A percentile compares a stretch with the other conserved stretches of the same genome.
These are phyloP conservation scores for Barnettozyma populi DNA, from an alignment of 805 yeast species.

Conservation along the genomic window DNA sequence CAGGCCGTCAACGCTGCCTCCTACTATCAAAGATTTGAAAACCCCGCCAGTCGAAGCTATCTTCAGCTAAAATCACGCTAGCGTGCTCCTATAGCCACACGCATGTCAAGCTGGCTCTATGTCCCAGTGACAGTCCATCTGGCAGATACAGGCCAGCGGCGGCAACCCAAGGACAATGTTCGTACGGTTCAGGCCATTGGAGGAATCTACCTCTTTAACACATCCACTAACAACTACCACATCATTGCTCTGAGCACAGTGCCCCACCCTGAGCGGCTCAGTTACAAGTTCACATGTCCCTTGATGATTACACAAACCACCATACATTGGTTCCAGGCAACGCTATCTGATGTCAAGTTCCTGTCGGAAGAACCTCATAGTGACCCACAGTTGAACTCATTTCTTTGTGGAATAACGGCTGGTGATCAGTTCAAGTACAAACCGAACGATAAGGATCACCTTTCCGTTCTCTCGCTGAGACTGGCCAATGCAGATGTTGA, in stretches of 20 bases:
- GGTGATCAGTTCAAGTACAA: slow-evolving; percentile 17
- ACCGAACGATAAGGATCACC: slow-evolving; percentile 10
- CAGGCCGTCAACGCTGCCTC: background rate
- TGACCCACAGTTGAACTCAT: background rate
- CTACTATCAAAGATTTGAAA: background rate
- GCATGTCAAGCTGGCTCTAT: slow-evolving; percentile 19
- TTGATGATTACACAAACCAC: slow-evolving; percentile 11
- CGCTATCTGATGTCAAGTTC: slow-evolving; percentile 5
- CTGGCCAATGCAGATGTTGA: slow-evolving; percentile 3
- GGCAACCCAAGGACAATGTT: background rate
- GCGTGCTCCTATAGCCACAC: background rate
- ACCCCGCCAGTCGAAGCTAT: background rate
- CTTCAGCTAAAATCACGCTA: background rate
- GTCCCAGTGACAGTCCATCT: slow-evolving; percentile 24
- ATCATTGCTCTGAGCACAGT: slow-evolving; percentile 17
- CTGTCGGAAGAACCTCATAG: slow-evolving; percentile 1
- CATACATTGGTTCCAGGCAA: slow-evolving; percentile 17
- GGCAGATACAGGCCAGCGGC: slow-evolving; percentile 2
- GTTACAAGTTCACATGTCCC: slow-evolving; percentile 13
- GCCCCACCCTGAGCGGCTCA: slow-evolving; percentile 11
- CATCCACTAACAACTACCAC: slow-evolving; percentile 10
- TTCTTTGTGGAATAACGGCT: slow-evolving; percentile 9
- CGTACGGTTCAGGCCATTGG: slow-evolving; percentile 15
- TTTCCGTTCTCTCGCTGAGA: slow-evolving; percentile 18
- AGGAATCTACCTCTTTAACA: slow-evolving; percentile 20